Evolutionary conservation across 257 asterid species (phyloP), one percentile per base, ranked within the genome.

Genomic region (Przewalskia tangutica): DNA sequence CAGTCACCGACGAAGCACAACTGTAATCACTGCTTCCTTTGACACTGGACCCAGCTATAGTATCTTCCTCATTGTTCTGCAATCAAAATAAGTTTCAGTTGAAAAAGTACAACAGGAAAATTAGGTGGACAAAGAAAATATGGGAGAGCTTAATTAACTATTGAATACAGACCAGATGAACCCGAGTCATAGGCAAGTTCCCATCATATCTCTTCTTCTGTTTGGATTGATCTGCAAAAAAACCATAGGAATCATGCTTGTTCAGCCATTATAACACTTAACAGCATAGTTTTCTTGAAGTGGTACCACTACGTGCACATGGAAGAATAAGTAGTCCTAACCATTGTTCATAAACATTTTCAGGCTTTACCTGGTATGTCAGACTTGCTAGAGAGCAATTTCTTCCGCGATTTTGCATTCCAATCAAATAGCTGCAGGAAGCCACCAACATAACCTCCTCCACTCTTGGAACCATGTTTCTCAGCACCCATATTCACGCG

Each of bases 341-440:
- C 50, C 27, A 73, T 79, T 27, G 17, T 6, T 63, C 32, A 63
- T 64, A 53, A 17, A 66, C 51, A 77, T 58, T 27, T 27, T 27
- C 32, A 27, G 32, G 1, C 32, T 27, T 32, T 87, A 95, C 98
- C 97, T 32, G 97, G 91, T 83, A 84, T 14, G 73, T 90, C 91
- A 48, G 94, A 89, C 85, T 93, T 92, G 94, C 88, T 91, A 7
- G 93, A 85, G 83, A 93, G 90, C 89, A 92, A 82, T 84, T 95
- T 95, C 90, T 93, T 95, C 23, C 95, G 90, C 50, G 99, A 93
- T 86, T 92, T 93, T 17, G 92, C 92, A 80, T 92, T 93, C 99
- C 99, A 95, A 86, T 93, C 97, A 77, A 95, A 95, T 84, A 93
- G 88, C 88, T 93, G 98, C 36, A 93, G 91, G 88, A 95, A 88